These are phyloP conservation scores for Starmera amethionina DNA, from an alignment of 805 yeast genomes.

Conservation along the genomic window DNA sequence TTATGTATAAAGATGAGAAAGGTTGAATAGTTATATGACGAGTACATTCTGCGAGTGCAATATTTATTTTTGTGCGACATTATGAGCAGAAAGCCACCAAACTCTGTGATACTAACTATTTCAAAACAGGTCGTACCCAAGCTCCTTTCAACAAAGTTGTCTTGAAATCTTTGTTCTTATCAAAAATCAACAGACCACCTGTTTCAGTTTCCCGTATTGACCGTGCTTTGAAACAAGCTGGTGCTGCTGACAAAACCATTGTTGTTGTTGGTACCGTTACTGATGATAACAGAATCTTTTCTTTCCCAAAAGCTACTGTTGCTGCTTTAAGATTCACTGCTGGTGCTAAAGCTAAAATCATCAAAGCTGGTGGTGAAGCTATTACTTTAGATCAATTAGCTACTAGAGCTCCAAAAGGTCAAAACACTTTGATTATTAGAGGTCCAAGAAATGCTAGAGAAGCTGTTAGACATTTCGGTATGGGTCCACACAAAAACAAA, in stretches of 20 bases:
- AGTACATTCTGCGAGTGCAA: slow-evolving; percentile 29
- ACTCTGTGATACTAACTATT: slow-evolving; percentile 25
- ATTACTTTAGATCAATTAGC: slow-evolving; percentile 99
- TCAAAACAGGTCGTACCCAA: slow-evolving; percentile 82
- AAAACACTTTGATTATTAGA: slow-evolving; percentile 95
- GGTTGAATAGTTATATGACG: too few species aligned
- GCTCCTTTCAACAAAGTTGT: slow-evolving; percentile 97
- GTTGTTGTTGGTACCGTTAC: slow-evolving; percentile 99
- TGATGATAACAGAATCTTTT: slow-evolving; percentile 90
- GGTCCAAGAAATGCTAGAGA: slow-evolving; percentile 99
- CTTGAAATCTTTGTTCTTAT: slow-evolving; percentile 89
- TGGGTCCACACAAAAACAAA: slow-evolving; percentile 99
- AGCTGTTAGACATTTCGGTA: slow-evolving; percentile 99
- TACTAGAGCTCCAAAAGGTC: slow-evolving; percentile 98
- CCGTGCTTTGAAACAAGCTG: slow-evolving; percentile 73
- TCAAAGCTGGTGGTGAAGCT: slow-evolving; percentile 99
- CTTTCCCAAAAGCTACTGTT: slow-evolving; percentile 93
- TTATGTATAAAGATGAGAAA: too few species aligned
- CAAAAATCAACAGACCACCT: slow-evolving; percentile 99
- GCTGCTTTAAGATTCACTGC: slow-evolving; percentile 99
- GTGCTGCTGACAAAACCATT: slow-evolving; percentile 82
- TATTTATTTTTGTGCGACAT: slow-evolving; percentile 21
- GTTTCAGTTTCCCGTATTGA: slow-evolving; percentile 90
- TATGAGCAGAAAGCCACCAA: slow-evolving; percentile 37
- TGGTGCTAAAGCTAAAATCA: slow-evolving; percentile 95